Base-by-base conservation (phyloP, 2,329 filamentous ascomycete species). In the Verticillium longisporum region DNA sequence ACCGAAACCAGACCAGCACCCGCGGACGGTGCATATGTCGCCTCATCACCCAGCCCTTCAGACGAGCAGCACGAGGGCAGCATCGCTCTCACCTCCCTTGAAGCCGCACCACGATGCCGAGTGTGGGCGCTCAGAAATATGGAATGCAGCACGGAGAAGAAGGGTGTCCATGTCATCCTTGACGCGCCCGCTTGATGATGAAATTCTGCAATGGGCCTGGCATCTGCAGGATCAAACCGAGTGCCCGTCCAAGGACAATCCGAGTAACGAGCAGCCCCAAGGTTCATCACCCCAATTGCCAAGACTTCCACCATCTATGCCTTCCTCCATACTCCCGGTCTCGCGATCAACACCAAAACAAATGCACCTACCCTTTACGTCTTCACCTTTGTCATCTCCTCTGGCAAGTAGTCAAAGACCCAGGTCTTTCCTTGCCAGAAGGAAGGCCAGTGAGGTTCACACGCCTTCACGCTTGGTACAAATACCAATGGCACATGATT, bases 331-430 rank as follows among this genome's bases (percentile, higher is more conserved):
- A 4, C 4, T 18, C 18, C 21, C 45, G n/a, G 9, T 18, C 15
- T 50, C 45, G 21, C 45, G 45, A n/a, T 50, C 21, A 18, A 50
- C 45, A 50, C 45, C 45, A 26, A 50, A 26, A 26, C 45, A 50
- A 50, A 26, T 21, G 21, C 45, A 50, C 18, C 54, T 55, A 14
- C 54, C 54, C 54, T n/a, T 33, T 6, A 56, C 55, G 7, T 36
- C 33, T 9, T 76, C 75, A 11, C 75, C 75, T n/a, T 68, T 74
- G 11, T 73, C 74, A 1, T 77, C 75, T 15, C 74, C 75, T 18
- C 74, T 73, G 0, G 68, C 70, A 6, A 63, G 61, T 15, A 34
- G 36, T 38, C 26, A 55, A 26, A 58, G 56, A 3, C 62, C 57
- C 41, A 21, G n/a, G 18, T 21, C 45, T 26, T 50, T 50, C 18